phyloP scores from a whole-genome alignment of 495 filamentous ascomycete species.

The Xeromyces bisporus region DNA sequence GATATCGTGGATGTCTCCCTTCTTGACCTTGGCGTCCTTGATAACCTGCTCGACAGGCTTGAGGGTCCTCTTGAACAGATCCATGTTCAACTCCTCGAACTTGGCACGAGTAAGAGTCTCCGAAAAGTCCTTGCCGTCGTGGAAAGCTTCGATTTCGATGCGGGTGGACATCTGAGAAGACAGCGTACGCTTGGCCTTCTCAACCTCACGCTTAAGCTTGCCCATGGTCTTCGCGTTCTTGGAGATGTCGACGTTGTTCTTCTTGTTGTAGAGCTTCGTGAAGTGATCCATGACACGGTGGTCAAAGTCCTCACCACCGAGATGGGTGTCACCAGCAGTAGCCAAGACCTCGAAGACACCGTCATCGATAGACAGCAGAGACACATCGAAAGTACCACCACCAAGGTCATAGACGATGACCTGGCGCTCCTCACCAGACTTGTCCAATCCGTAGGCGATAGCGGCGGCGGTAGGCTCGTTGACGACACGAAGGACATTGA shows the following conservation, averaged over 20 bases:
- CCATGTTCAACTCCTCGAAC: conserved; percentile 97
- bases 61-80: conserved; percentile 96
- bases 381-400: conserved; percentile 99
- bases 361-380: conserved; percentile 87
- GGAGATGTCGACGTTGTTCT: conserved; percentile 79
- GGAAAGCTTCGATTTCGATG: conserved; percentile 96
- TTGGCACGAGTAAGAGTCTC: conserved; percentile 97
- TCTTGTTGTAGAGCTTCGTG: conserved; percentile 98
- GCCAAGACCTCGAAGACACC: conserved; percentile 97
- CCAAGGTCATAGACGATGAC: conserved; percentile 96
- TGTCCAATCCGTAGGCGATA: conserved; percentile 78
- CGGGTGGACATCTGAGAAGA: conserved; percentile 97
- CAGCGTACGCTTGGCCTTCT: conserved; percentile 99
- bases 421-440: conserved; percentile 71
- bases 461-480: conserved; percentile 86
- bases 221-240: conserved; percentile 98
- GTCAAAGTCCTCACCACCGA: conserved; percentile 99
- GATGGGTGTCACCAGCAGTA: conserved; percentile 97
- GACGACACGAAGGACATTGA: conserved; percentile 95
- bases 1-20: conserved; percentile 72
- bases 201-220: conserved; percentile 98
- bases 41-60: conserved; percentile 97
- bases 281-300: conserved; percentile 96
- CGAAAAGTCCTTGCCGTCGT: conserved; percentile 92
- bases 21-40: conserved; percentile 83